Conservation (phyloP, 805 yeast genomes). For the Pichia insulana region DNA sequence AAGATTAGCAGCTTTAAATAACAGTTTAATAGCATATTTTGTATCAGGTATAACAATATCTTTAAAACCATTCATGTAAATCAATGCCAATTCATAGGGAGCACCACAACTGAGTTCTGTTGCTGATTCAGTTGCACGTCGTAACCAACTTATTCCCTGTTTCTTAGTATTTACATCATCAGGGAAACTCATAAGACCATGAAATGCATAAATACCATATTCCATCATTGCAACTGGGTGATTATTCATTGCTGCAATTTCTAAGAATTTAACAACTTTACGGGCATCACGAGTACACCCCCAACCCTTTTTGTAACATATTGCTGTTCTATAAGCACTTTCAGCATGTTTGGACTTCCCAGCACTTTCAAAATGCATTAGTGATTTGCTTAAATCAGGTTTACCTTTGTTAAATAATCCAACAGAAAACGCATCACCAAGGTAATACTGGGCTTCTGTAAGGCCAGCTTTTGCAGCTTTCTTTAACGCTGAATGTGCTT, state of each 20-base stretch:
- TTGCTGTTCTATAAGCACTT: constrained; percentile 83
- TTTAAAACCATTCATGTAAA: constrained; percentile 73
- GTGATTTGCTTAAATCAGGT: constrained; percentile 69
- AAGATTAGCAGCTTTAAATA: constrained; percentile 80
- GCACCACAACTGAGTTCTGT: constrained; percentile 85
- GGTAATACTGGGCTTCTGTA: constrained; percentile 81
- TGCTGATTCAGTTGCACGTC: constrained; percentile 78
- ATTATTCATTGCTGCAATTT: constrained; percentile 80
- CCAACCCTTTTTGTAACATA: constrained; percentile 88
- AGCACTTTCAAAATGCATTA: constrained; percentile 70
- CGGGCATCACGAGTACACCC: constrained; percentile 87
- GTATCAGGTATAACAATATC: constrained; percentile 82
- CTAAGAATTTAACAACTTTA: constrained; percentile 72
- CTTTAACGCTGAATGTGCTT: constrained; percentile 57
- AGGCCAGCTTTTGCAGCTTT: constrained; percentile 27
- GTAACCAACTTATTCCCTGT: constrained; percentile 87
- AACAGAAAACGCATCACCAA: constrained; percentile 84
- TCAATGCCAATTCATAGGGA: constrained; percentile 83
- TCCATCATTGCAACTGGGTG: constrained; percentile 98
- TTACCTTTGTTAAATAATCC: constrained; percentile 64
- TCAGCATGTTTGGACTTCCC: constrained; percentile 93
- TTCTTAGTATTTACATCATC: constrained; percentile 62
- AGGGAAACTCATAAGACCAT: constrained; percentile 75
- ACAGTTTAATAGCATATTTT: constrained; percentile 77
- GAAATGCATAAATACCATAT: constrained; percentile 78